phyloP scores from a whole-genome alignment of 805 yeast species.

The Naumovozyma dairenensis region DNA sequence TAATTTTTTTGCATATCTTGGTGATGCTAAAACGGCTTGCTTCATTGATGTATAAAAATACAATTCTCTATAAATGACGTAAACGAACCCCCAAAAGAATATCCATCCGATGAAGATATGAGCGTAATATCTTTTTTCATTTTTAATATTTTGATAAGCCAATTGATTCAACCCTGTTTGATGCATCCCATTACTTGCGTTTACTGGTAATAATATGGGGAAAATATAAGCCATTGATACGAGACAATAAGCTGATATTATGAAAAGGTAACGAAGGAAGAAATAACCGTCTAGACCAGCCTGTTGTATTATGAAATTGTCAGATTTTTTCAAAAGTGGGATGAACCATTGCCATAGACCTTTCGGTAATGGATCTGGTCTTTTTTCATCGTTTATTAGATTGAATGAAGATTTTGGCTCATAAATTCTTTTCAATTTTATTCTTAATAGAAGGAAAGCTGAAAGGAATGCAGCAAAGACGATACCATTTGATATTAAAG shows the following conservation, averaged over 20 bases:
- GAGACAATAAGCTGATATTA: slow-evolving; percentile 44
- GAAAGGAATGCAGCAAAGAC: slow-evolving; percentile 53
- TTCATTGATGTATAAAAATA: slow-evolving; percentile 67
- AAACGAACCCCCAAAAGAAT: slow-evolving; percentile 61
- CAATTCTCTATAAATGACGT: slow-evolving; percentile 73
- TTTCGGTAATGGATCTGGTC: slow-evolving; percentile 63
- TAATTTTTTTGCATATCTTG: slow-evolving; percentile 62
- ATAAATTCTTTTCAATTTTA: slow-evolving; percentile 65
- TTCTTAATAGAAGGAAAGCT: slow-evolving; percentile 57
- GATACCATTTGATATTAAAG: slow-evolving; percentile 59
- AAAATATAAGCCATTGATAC: slow-evolving; percentile 46
- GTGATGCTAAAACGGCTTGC: slow-evolving; percentile 69
- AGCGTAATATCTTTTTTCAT: slow-evolving; percentile 62
- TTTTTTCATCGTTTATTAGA: slow-evolving; percentile 47
- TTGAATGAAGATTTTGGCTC: slow-evolving; percentile 69
- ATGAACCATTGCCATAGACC: slow-evolving; percentile 65
- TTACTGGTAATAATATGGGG: slow-evolving; percentile 74
- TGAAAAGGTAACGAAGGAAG: slow-evolving; percentile 65
- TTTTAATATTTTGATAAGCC: slow-evolving; percentile 64
- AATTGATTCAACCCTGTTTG: slow-evolving; percentile 63
- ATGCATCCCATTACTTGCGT: slow-evolving; percentile 58
- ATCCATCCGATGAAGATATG: slow-evolving; percentile 77
- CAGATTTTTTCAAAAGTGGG: slow-evolving; percentile 55
- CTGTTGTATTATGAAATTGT: slow-evolving; percentile 68
- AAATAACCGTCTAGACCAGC: slow-evolving; percentile 94